Conservation (phyloP, 1,139 yeast species). For the Arxiozyma telluris region DNA sequence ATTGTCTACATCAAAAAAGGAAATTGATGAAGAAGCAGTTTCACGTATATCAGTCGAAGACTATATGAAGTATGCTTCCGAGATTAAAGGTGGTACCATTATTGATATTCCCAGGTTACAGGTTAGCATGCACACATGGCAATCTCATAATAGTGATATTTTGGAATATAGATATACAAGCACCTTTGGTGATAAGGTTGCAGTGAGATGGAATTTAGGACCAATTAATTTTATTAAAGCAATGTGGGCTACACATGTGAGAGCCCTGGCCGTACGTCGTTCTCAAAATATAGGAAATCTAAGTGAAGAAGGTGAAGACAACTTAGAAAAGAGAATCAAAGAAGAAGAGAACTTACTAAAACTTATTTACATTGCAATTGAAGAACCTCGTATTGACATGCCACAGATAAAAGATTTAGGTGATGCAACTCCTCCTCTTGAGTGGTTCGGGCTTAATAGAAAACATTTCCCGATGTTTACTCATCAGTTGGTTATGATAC, state of each 20-base stretch:
- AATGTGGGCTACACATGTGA: constrained; percentile 77
- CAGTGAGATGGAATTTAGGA: constrained; percentile 88
- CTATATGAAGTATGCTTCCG: constrained; percentile 47
- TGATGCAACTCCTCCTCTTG: constrained; percentile 94
- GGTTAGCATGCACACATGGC: constrained; percentile 70
- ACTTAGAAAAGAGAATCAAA: constrained; percentile 49
- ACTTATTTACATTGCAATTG: constrained; percentile 54
- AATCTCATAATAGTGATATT: constrained; percentile 38
- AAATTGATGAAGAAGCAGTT: constrained; percentile 40
- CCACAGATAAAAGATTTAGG: constrained; percentile 89
- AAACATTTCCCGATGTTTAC: constrained; percentile 76
- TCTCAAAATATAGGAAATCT: constrained; percentile 30
- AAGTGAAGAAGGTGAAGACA: constrained; percentile 28
- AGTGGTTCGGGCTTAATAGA: constrained; percentile 94
- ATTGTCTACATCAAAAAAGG: constrained; percentile 46
- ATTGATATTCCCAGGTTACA: constrained; percentile 69
- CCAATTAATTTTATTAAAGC: constrained; percentile 85
- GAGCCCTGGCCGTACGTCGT: constrained; percentile 43
- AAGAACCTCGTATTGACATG: constrained; percentile 74
- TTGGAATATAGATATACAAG: constrained; percentile 62
- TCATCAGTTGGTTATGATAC: constrained; percentile 67
- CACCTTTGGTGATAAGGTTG: constrained; percentile 81
- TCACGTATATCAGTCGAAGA: constrained; percentile 41
- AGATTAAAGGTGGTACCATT: constrained; percentile 71
- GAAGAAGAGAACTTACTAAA: constrained; percentile 55